Percentiles rank a stretch among this genome's conserved stretches.
Evolutionary conservation across 345 rosid species (phyloP).

Genomic region (Salix udensis): DNA sequence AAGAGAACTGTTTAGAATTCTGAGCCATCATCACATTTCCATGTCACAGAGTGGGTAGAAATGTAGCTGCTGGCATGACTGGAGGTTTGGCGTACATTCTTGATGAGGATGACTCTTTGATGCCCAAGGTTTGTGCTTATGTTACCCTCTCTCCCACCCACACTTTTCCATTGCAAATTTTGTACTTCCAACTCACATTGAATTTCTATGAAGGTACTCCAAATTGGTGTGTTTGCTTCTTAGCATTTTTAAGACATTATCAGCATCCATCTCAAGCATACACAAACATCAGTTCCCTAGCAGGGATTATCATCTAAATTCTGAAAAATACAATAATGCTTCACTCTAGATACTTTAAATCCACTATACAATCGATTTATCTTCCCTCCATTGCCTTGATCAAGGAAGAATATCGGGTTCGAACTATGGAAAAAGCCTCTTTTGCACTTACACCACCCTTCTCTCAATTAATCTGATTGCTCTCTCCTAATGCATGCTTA

Average conservation of each 20-base stretch:
- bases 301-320: background rate
- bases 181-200: background rate
- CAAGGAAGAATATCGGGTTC: background rate
- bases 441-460: background rate
- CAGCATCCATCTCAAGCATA: background rate
- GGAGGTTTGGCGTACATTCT: slow-evolving; percentile 95
- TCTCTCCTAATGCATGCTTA: background rate
- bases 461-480: background rate
- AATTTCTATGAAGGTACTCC: background rate
- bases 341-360: background rate
- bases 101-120: slow-evolving; percentile 79
- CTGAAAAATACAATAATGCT: background rate
- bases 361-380: background rate
- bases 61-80: slow-evolving; percentile 99
- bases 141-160: background rate
- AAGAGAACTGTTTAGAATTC: background rate
- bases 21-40: slow-evolving; percentile 14
- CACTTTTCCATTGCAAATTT: background rate
- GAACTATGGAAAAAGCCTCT: background rate
- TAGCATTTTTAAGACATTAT: background rate
- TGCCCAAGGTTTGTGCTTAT: slow-evolving; percentile 66
- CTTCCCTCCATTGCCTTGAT: background rate
- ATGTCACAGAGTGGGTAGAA: slow-evolving; percentile 85
- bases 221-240: background rate
- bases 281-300: background rate